Evolutionary conservation across 1,284 basidiomycete species (phyloP).

Genomic region (Ceraceosorus guamensis): DNA sequence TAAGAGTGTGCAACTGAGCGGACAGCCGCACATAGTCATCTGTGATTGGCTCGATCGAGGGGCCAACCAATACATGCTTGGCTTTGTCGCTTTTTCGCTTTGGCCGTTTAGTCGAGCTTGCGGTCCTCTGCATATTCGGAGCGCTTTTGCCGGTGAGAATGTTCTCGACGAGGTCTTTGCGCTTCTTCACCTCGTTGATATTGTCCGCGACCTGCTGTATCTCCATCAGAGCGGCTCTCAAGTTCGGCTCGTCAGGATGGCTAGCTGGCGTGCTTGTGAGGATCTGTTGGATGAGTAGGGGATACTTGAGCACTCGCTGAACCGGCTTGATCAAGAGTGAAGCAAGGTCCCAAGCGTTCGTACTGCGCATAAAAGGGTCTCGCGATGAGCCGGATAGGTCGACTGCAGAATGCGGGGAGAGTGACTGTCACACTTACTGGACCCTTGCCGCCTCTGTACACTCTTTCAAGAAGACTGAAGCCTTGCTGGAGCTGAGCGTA

Average conservation of each 20-base stretch:
- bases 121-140: constrained; percentile 15
- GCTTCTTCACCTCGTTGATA: constrained; percentile 76
- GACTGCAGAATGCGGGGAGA: too few species aligned
- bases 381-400: not conserved
- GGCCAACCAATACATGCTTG: constrained; percentile 23
- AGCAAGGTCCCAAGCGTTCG: constrained; percentile 87
- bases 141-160: constrained; percentile 24
- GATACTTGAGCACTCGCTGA: constrained; percentile 58
- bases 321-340: constrained; percentile 69
- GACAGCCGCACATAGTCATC: constrained; percentile 24
- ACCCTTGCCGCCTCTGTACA: constrained; percentile 45
- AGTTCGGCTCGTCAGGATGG: constrained; percentile 66
- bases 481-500: constrained; percentile 26
- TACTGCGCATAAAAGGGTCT: constrained; percentile 13
- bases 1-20: constrained; percentile 19
- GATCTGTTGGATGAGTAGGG: constrained; percentile 72
- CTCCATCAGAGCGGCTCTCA: constrained; percentile 60
- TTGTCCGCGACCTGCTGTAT: constrained; percentile 72
- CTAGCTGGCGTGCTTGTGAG: constrained; percentile 59
- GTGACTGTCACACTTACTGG: constrained; percentile 11
- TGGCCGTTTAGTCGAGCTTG: constrained; percentile 25
- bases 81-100: constrained; percentile 27
- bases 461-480: constrained; percentile 43
- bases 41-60: constrained; percentile 16
- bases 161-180: constrained; percentile 63